phyloP scores from a whole-genome alignment of 805 yeast genomes.

The Cyberlindnera lachancei region DNA sequence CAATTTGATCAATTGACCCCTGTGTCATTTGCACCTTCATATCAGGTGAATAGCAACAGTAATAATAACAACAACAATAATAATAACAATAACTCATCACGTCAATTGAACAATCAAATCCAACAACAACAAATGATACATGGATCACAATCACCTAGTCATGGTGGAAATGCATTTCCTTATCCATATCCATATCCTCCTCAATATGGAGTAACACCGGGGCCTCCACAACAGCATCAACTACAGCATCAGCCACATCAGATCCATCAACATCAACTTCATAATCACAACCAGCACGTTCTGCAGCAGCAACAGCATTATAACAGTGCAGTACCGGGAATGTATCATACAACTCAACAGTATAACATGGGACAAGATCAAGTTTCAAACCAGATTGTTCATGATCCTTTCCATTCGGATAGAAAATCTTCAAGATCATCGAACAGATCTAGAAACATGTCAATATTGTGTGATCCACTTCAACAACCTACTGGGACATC shows the following conservation, averaged over 20 bases:
- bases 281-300: conserved; percentile 3
- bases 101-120: no score
- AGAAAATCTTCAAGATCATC: conserved; percentile 17
- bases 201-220: conserved; percentile 5
- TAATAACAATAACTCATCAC: no score
- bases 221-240: conserved; percentile 3
- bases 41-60: conserved; percentile 14
- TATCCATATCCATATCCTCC: conserved; percentile 22
- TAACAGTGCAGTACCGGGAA: conserved; percentile 2
- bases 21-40: conserved; percentile 20
- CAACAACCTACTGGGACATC: conserved; percentile 9
- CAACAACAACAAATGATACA: conserved; percentile 3
- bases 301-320: conserved; percentile 3
- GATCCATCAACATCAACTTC: conserved; percentile 5
- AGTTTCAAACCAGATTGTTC: conserved; percentile 9
- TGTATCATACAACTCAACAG: no score
- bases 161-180: conserved; percentile 11
- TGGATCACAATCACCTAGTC: conserved; percentile 9
- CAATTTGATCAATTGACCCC: conserved; percentile 15
- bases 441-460: conserved; percentile 19
- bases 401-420: conserved; percentile 20
- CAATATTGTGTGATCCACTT: conserved; percentile 22
- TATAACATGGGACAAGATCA: no score
- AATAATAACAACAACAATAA: no score
- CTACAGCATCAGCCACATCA: conserved; percentile 2